Percentiles rank a stretch among this genome's conserved stretches.
phyloP scores from a whole-genome alignment of 108 stramenopile species.

The Skeletonema potamos region DNA sequence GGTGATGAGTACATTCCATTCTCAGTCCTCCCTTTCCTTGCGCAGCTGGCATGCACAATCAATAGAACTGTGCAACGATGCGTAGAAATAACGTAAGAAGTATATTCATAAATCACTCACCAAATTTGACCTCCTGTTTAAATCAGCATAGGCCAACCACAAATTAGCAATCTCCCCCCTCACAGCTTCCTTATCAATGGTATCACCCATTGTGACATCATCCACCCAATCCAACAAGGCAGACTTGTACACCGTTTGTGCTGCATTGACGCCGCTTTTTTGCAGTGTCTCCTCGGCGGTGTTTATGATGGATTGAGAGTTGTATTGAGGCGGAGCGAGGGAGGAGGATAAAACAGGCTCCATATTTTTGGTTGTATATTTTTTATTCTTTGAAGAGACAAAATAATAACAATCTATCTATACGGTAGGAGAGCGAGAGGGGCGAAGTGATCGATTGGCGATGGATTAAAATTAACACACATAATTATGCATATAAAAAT shows the following conservation, averaged over 20 bases:
- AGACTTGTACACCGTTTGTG: slow-evolving; percentile 71
- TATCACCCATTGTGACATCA: slow-evolving; percentile 72
- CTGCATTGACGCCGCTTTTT: slow-evolving; percentile 52
- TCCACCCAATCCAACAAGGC: slow-evolving; percentile 88
- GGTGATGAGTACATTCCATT: too few species aligned
- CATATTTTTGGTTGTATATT: too few species aligned
- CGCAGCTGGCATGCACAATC: background rate
- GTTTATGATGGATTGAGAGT: slow-evolving; percentile 43
- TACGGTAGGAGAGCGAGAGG: too few species aligned
- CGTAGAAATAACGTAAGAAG: background rate
- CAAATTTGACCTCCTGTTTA: slow-evolving; percentile 60
- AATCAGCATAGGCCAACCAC: slow-evolving; percentile 80
- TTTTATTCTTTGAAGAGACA: too few species aligned
- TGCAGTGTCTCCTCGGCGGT: slow-evolving; percentile 61
- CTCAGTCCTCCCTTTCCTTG: background rate
- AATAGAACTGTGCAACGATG: background rate
- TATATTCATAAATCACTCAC: slow-evolving; percentile 25
- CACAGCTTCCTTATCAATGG: slow-evolving; percentile 30
- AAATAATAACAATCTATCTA: too few species aligned
- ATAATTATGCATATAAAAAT: too few species aligned
- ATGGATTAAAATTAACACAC: too few species aligned
- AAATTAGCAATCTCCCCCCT: slow-evolving; percentile 57
- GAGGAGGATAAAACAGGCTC: slow-evolving; percentile 2
- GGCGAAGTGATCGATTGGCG: too few species aligned
- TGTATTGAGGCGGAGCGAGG: slow-evolving; percentile 11